Conservation (phyloP, 805 yeast genomes). For the Metschnikowia similis region DNA sequence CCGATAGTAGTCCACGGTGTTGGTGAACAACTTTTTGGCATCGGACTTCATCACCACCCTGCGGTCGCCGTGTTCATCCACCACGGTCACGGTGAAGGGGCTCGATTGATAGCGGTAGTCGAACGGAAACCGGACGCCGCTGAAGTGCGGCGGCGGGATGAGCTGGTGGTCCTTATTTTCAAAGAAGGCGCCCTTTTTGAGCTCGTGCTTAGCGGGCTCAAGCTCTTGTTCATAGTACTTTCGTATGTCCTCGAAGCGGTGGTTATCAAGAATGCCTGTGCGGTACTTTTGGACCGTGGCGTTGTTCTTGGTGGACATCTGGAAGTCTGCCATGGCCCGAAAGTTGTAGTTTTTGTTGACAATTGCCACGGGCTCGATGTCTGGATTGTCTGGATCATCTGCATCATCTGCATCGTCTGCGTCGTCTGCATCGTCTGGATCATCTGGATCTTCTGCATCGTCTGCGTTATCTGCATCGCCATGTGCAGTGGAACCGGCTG, state of each 20-base stretch:
- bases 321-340: conserved; percentile 86
- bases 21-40: conserved; percentile 50
- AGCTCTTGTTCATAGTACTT: conserved; percentile 23
- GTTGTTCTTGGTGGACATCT: conserved; percentile 58
- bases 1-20: conserved; percentile 45
- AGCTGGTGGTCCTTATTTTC: conserved; percentile 48
- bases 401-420: not conserved
- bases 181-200: conserved; percentile 19
- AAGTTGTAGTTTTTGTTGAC: conserved; percentile 69
- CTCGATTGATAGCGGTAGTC: conserved; percentile 76
- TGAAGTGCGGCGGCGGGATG: conserved; percentile 84
- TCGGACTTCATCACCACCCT: conserved; percentile 43
- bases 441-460: not conserved
- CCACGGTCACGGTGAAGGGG: conserved; percentile 46
- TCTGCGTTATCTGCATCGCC: not conserved
- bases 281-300: conserved; percentile 28
- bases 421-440: too few relatives aligned
- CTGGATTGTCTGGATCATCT: not conserved
- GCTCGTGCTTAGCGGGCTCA: conserved; percentile 25
- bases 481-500: too few relatives aligned
- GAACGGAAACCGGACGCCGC: conserved; percentile 72
- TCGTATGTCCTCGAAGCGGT: conserved; percentile 23
- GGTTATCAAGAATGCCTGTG: conserved; percentile 20
- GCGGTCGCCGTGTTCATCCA: conserved; percentile 57
- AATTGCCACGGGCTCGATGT: conserved; percentile 59